phyloP scores from a whole-genome alignment of 1,284 basidiomycete species.

The Psilocybe mexicana region DNA sequence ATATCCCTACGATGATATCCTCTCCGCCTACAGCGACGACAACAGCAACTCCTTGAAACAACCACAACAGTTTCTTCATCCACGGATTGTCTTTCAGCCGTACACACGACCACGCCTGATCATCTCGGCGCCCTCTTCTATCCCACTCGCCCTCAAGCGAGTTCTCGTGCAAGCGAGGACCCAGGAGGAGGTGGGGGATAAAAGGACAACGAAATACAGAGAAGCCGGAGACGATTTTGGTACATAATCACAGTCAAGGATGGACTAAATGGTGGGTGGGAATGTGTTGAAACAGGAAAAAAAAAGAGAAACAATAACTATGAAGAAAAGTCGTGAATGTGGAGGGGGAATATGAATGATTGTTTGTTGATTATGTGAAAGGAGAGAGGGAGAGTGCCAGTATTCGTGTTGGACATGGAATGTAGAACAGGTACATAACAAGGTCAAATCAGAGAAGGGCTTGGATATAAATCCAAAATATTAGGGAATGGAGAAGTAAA shows the following conservation, averaged over 20 bases:
- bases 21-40: too few relatives aligned
- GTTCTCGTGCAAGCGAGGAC: slow-evolving; percentile 25
- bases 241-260: slow-evolving; percentile 17
- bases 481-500: slow-evolving; percentile 13
- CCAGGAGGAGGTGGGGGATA: slow-evolving; percentile 53
- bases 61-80: background rate
- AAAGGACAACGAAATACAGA: slow-evolving; percentile 57
- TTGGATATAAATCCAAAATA: slow-evolving; percentile 19
- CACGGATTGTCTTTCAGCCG: background rate
- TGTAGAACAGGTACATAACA: slow-evolving; percentile 6
- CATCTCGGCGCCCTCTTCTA: slow-evolving; percentile 70
- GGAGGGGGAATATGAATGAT: slow-evolving; percentile 4
- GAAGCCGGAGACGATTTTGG: slow-evolving; percentile 1
- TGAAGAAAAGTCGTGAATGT: slow-evolving; percentile 1
- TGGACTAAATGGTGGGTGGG: slow-evolving; percentile 12
- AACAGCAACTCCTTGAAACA: background rate
- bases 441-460: slow-evolving; percentile 7
- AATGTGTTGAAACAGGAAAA: slow-evolving; percentile 12
- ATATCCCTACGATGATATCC: too few relatives aligned
- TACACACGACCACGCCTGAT: background rate
- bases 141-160: slow-evolving; percentile 55
- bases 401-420: slow-evolving; percentile 1
- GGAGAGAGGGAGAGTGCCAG: background rate
- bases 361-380: slow-evolving; percentile 4
- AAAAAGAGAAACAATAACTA: slow-evolving; percentile 1